phyloP scores from a whole-genome alignment of 306 rosid genomes.

The Begonia fuchsioides region DNA sequence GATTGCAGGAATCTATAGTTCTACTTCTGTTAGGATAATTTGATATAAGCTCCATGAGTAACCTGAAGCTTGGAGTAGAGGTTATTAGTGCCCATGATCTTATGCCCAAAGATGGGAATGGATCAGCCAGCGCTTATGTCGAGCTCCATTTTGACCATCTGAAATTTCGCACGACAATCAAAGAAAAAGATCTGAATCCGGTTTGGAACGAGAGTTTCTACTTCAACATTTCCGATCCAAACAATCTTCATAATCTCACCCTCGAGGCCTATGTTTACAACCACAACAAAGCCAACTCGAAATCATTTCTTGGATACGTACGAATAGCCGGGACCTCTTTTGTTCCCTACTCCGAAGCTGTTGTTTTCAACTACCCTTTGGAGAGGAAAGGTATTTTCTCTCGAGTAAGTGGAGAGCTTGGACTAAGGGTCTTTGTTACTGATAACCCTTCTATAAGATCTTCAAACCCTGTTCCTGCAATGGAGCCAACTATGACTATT shows the following conservation, averaged over 20 bases:
- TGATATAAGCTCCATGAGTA: constrained; percentile 32
- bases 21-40: constrained; percentile 1
- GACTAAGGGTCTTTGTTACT: constrained; percentile 71
- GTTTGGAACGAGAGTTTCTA: constrained; percentile 74
- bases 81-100: constrained; percentile 78
- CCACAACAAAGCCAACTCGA: constrained; percentile 29
- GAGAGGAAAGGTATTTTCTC: constrained; percentile 51
- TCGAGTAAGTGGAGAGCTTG: constrained; percentile 71
- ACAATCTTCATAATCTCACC: constrained; percentile 26
- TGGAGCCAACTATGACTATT: constrained; percentile 21
- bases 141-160: constrained; percentile 78
- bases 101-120: constrained; percentile 65
- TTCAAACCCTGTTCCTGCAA: constrained; percentile 62
- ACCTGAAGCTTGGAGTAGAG: constrained; percentile 67
- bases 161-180: constrained; percentile 50
- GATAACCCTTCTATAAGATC: constrained; percentile 51
- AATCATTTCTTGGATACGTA: constrained; percentile 47
- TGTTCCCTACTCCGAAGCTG: constrained; percentile 71
- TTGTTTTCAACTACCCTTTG: constrained; percentile 68
- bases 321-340: constrained; percentile 71
- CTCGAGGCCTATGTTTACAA: constrained; percentile 51
- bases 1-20: constrained; percentile 7
- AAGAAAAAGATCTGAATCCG: constrained; percentile 66
- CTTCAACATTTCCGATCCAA: constrained; percentile 74
- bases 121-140: constrained; percentile 48